These are phyloP conservation scores for Onygenales sp. DNA, from an alignment of 2,329 filamentous ascomycete species.

Conservation along the genomic window DNA sequence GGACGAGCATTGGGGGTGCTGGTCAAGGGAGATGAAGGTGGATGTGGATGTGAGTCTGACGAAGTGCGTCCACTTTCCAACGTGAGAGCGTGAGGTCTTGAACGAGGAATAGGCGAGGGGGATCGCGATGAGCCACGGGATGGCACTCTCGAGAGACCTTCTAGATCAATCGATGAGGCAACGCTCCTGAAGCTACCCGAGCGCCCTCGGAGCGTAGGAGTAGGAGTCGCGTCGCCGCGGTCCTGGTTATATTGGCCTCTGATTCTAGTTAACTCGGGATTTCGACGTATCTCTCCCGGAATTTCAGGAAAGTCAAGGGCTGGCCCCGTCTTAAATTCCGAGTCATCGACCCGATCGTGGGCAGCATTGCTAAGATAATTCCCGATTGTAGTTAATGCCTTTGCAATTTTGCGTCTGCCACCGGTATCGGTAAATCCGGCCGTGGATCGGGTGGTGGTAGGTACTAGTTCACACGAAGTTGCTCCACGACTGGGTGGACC, in stretches of 20 bases:
- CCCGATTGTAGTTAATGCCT: constrained; percentile 33
- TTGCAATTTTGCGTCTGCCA: constrained; percentile 36
- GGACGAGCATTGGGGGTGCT: not conserved
- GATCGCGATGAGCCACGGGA: constrained; percentile 10
- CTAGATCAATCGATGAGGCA: constrained; percentile 17
- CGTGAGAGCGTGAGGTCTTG: constrained; percentile 13
- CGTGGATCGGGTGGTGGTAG: constrained; percentile 1
- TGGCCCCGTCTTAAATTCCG: constrained; percentile 38
- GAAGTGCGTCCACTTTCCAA: constrained; percentile 10
- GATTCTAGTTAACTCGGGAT: constrained; percentile 30
- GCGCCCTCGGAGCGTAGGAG: not conserved
- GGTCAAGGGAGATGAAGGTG: not conserved
- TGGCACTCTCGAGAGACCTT: constrained; percentile 10
- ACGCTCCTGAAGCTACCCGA: constrained; percentile 29
- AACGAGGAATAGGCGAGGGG: constrained; percentile 11
- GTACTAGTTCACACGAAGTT: not conserved
- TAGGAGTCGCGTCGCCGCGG: constrained; percentile 1
- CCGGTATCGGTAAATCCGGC: constrained; percentile 14
- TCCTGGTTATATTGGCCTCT: constrained; percentile 30
- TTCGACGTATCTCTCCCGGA: constrained; percentile 44
- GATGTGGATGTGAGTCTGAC: constrained; percentile 9
- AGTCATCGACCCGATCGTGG: constrained; percentile 40
- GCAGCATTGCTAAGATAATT: constrained; percentile 41
- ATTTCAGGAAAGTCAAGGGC: constrained; percentile 46
- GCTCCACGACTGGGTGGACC: not conserved